These are phyloP conservation scores for Paradendryphiella salina DNA, from an alignment of 2,329 filamentous ascomycete species.

Conservation along the genomic window DNA sequence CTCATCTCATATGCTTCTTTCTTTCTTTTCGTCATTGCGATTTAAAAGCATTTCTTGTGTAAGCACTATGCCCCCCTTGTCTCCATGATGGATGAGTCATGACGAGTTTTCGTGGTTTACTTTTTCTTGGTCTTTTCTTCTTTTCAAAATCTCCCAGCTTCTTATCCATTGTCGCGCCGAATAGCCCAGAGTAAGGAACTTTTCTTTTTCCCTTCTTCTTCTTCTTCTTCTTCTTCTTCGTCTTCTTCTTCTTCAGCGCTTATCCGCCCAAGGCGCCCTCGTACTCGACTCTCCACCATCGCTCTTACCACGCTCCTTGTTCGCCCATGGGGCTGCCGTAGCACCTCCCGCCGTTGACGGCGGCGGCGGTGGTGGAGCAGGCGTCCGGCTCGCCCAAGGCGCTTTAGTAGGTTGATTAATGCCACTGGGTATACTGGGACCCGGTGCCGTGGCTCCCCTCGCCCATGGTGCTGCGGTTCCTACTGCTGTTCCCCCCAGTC, in stretches of 20 bases:
- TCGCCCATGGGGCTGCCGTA: constrained; percentile 36
- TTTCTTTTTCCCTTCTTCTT: background rate
- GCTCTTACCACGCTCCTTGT: constrained; percentile 1
- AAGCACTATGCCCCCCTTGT: too few relatives aligned
- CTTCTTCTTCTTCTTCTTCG: background rate
- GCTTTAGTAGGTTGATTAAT: constrained; percentile 42
- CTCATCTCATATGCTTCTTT: too few relatives aligned
- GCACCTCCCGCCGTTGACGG: constrained; percentile 20
- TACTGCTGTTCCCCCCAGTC: constrained; percentile 11
- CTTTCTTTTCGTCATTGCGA: too few relatives aligned
- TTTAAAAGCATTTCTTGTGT: too few relatives aligned
- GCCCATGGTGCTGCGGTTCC: constrained; percentile 36
- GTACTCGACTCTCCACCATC: constrained; percentile 19
- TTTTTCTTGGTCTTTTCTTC: too few relatives aligned
- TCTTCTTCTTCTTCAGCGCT: constrained; percentile 4
- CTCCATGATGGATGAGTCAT: too few relatives aligned
- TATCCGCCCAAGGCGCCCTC: constrained; percentile 32
- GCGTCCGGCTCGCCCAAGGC: constrained; percentile 27
- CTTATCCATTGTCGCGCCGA: too few relatives aligned
- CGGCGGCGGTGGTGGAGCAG: constrained; percentile 22
- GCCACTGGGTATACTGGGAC: constrained; percentile 25
- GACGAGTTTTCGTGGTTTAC: too few relatives aligned
- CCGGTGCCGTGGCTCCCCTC: background rate
- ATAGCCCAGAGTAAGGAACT: too few relatives aligned
- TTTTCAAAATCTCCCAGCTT: too few relatives aligned